A percentile compares a stretch with the other conserved stretches of the same genome.
phyloP scores from a whole-genome alignment of 805 yeast genomes.

The Ogataea dorogensis region DNA sequence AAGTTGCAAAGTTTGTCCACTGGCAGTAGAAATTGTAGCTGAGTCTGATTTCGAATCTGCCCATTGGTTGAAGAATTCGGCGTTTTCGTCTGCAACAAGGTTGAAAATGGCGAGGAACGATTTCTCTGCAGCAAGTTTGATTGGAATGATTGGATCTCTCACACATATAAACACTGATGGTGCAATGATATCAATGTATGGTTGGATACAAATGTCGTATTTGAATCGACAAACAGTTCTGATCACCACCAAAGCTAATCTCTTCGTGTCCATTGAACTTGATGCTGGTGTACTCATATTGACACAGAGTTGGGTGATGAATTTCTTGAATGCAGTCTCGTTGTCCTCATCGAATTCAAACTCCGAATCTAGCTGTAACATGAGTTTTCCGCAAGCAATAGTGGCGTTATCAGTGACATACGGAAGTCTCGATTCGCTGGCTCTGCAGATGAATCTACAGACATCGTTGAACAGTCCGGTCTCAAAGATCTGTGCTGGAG shows the following conservation, averaged over 20 bases:
- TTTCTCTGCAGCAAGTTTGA: slow-evolving; percentile 92
- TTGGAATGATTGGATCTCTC: slow-evolving; percentile 85
- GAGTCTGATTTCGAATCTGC: slow-evolving; percentile 41
- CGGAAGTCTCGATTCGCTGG: slow-evolving; percentile 41
- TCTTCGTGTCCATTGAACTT: slow-evolving; percentile 70
- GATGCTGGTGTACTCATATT: slow-evolving; percentile 52
- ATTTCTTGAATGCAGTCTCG: slow-evolving; percentile 39
- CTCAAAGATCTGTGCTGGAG: slow-evolving; percentile 62
- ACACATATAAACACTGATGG: slow-evolving; percentile 80
- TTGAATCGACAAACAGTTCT: slow-evolving; percentile 72
- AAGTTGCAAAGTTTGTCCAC: slow-evolving; percentile 49
- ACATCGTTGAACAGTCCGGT: slow-evolving; percentile 51
- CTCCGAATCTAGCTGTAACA: slow-evolving; percentile 49
- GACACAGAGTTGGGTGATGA: slow-evolving; percentile 53
- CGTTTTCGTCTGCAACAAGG: slow-evolving; percentile 63
- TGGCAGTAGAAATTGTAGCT: slow-evolving; percentile 39
- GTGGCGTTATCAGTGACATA: slow-evolving; percentile 74
- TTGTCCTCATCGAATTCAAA: slow-evolving; percentile 31
- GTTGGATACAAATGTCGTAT: slow-evolving; percentile 47
- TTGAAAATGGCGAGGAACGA: slow-evolving; percentile 72
- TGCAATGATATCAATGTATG: slow-evolving; percentile 54
- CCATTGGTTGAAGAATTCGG: slow-evolving; percentile 63
- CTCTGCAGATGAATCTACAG: slow-evolving; percentile 45
- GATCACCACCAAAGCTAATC: slow-evolving; percentile 71
- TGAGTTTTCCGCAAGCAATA: slow-evolving; percentile 76